Conservation (phyloP, 2,329 filamentous ascomycete species). For the Thielaviopsis punctulata region DNA sequence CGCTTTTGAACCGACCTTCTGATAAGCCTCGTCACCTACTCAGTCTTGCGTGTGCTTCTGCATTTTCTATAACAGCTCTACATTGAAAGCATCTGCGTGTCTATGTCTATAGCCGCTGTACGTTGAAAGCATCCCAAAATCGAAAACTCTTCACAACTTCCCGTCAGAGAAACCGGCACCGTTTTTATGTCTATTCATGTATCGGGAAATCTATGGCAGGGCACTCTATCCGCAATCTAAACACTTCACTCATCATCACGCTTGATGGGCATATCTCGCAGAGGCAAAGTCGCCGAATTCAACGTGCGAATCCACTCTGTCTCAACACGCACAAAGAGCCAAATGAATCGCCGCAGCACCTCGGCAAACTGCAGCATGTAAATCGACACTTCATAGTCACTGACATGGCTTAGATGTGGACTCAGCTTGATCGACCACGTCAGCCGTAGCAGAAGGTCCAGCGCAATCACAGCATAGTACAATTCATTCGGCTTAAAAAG, state of each 20-base stretch:
- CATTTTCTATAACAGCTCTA: no score
- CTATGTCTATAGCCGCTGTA: no score
- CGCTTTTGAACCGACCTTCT: no score
- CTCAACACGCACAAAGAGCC: constrained; percentile 93
- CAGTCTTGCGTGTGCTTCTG: no score
- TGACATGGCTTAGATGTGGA: constrained; percentile 64
- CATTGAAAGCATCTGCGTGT: no score
- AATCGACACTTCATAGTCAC: constrained; percentile 74
- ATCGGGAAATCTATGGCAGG: no score
- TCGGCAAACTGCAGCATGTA: constrained; percentile 79
- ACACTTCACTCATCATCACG: constrained; percentile 23
- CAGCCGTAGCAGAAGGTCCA: constrained; percentile 70
- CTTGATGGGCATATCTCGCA: constrained; percentile 54
- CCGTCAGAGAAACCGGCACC: not conserved
- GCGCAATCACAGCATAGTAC: constrained; percentile 65
- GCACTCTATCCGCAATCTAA: constrained; percentile 12
- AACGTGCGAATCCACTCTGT: constrained; percentile 66
- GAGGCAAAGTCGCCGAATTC: constrained; percentile 51
- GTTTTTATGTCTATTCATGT: constrained; percentile 9
- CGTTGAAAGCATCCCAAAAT: no score
- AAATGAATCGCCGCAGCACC: constrained; percentile 78
- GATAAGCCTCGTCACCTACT: no score
- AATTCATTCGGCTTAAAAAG: constrained; percentile 53
- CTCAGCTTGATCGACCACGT: constrained; percentile 85
- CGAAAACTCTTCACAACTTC: no score